Evolutionary conservation across 305 asterid species (phyloP).

Genomic region (Striga hermonthica): DNA sequence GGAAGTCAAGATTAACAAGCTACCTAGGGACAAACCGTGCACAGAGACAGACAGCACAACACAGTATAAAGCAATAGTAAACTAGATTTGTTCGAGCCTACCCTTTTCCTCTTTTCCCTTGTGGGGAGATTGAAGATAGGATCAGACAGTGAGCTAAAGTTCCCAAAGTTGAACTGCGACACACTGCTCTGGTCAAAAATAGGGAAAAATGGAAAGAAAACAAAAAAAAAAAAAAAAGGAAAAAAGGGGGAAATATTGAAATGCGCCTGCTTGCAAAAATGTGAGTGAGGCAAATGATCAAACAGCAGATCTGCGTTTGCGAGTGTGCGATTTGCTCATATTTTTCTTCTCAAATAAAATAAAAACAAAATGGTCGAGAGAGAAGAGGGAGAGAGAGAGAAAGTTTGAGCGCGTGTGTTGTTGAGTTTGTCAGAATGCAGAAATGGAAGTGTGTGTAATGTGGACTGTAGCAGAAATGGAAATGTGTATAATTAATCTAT

Average conservation of each 20-base stretch:
- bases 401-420: not conserved
- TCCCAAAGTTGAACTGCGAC: slow-evolving; percentile 35
- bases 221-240: no score
- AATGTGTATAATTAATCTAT: no score
- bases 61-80: slow-evolving; percentile 29
- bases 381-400: slow-evolving; percentile 26
- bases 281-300: slow-evolving; percentile 38
- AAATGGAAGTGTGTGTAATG: no score
- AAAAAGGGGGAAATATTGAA: not conserved
- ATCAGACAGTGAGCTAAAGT: slow-evolving; percentile 32
- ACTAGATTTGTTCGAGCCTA: slow-evolving; percentile 31
- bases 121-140: slow-evolving; percentile 38
- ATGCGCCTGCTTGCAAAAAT: slow-evolving; percentile 24
- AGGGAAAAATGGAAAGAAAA: not conserved
- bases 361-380: slow-evolving; percentile 16
- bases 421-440: no score
- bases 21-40: slow-evolving; percentile 27
- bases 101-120: slow-evolving; percentile 28
- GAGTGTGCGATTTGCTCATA: slow-evolving; percentile 14
- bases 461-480: no score
- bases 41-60: slow-evolving; percentile 33
- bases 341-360: slow-evolving; percentile 27
- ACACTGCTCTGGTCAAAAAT: slow-evolving; percentile 33
- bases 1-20: slow-evolving; percentile 57
- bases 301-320: slow-evolving; percentile 38